Conservation (phyloP, 495 filamentous ascomycete genomes). For the Stereocaulon alpinum region DNA sequence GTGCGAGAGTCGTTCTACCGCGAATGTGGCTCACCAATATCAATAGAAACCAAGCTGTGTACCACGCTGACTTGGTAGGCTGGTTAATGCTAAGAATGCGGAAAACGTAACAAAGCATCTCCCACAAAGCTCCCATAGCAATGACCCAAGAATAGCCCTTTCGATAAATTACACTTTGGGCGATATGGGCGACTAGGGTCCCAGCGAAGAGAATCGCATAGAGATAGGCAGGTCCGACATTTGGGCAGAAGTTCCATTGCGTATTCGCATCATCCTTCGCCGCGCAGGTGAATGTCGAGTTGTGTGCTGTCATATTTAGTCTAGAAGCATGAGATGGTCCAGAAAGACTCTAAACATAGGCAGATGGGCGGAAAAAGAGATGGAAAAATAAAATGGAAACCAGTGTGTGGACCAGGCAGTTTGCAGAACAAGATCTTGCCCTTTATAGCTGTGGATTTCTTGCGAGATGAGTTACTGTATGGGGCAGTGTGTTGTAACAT, state of each 20-base stretch:
- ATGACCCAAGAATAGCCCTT: slow-evolving; percentile 47
- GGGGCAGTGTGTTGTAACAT: too few species aligned
- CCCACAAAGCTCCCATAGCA: slow-evolving; percentile 39
- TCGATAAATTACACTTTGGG: slow-evolving; percentile 30
- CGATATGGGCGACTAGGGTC: slow-evolving; percentile 29
- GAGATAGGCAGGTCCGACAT: slow-evolving; percentile 23
- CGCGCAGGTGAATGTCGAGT: not conserved
- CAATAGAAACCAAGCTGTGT: slow-evolving; percentile 26
- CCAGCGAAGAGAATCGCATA: slow-evolving; percentile 33
- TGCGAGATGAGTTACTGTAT: too few species aligned
- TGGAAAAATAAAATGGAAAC: too few species aligned
- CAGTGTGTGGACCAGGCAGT: too few species aligned
- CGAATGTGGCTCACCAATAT: slow-evolving; percentile 16
- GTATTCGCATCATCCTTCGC: slow-evolving; percentile 12
- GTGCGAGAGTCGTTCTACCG: not conserved
- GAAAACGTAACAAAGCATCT: slow-evolving; percentile 35
- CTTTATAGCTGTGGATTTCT: too few species aligned
- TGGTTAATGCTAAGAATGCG: slow-evolving; percentile 24
- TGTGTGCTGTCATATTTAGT: not conserved
- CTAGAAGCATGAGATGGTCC: too few species aligned
- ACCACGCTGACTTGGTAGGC: slow-evolving; percentile 5
- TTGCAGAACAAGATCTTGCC: too few species aligned
- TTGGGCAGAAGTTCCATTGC: slow-evolving; percentile 21
- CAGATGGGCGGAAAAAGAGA: too few species aligned
- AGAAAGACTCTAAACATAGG: too few species aligned